These are phyloP conservation scores for Diplodia sapinea DNA, from an alignment of 2,329 filamentous ascomycete genomes.

Conservation along the genomic window DNA sequence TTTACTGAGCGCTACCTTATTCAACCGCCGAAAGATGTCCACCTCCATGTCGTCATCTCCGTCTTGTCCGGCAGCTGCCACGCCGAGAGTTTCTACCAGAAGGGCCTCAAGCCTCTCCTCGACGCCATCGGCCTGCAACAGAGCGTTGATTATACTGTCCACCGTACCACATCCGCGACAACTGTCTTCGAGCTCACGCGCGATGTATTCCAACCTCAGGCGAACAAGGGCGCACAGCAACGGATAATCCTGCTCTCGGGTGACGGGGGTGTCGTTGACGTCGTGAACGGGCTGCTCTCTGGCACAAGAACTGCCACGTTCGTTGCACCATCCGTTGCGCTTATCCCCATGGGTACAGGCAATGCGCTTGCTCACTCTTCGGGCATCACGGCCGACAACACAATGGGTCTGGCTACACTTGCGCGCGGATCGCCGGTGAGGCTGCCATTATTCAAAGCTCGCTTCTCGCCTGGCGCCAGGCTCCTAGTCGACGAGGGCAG, in stretches of 20 bases:
- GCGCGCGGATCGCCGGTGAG: conserved; percentile 43
- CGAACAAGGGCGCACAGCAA: conserved; percentile 50
- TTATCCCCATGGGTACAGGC: conserved; percentile 60
- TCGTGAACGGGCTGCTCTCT: conserved; percentile 70
- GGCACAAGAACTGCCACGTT: conserved; percentile 36
- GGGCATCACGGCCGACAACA: conserved; percentile 46
- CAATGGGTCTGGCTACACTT: conserved; percentile 50
- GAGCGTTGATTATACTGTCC: conserved; percentile 55
- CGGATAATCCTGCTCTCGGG: conserved; percentile 80
- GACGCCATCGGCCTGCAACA: conserved; percentile 48
- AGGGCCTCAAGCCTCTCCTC: conserved; percentile 51
- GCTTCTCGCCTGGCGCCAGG: conserved; percentile 53
- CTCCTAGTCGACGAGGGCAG: conserved; percentile 52
- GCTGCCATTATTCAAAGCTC: conserved; percentile 52
- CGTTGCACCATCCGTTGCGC: conserved; percentile 48
- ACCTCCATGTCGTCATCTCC: conserved; percentile 53
- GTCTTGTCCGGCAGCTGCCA: conserved; percentile 52
- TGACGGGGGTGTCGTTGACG: conserved; percentile 84
- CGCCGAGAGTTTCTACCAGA: conserved; percentile 49
- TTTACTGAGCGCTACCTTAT: conserved; percentile 11
- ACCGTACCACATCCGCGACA: conserved; percentile 67
- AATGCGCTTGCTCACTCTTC: conserved; percentile 58
- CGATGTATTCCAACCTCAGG: conserved; percentile 55
- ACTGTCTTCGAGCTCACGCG: conserved; percentile 70
- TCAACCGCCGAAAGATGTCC: background rate